Evolutionary conservation across 2,329 filamentous ascomycete genomes (phyloP).

Genomic region (Didymellaceae sp.): DNA sequence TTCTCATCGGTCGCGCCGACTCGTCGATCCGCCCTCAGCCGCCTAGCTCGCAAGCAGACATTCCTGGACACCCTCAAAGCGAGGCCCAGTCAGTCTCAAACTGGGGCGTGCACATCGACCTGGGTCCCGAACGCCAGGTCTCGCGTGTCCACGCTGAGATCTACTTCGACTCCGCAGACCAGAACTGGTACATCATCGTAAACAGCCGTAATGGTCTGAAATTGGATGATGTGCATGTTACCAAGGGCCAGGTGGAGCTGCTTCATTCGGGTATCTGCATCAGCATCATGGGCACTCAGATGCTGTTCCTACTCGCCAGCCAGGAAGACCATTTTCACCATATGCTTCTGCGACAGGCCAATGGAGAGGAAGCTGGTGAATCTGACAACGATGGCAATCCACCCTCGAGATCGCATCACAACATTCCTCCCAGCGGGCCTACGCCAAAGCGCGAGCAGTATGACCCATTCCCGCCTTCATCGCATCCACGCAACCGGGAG

Average conservation of each 20-base stretch:
- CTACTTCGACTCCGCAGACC: slow-evolving; percentile 52
- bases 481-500: slow-evolving; percentile 35
- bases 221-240: slow-evolving; percentile 75
- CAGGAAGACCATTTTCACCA: slow-evolving; percentile 73
- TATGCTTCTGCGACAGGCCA: slow-evolving; percentile 69
- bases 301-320: slow-evolving; percentile 96
- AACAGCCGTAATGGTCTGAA: slow-evolving; percentile 92
- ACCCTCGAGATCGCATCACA: slow-evolving; percentile 40
- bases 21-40: slow-evolving; percentile 38
- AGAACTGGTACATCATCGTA: slow-evolving; percentile 81
- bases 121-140: slow-evolving; percentile 63
- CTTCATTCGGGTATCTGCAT: slow-evolving; percentile 89
- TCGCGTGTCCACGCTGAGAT: slow-evolving; percentile 59
- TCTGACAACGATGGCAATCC: slow-evolving; percentile 49
- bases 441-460: slow-evolving; percentile 48
- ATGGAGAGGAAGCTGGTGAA: slow-evolving; percentile 44
- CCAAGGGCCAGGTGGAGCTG: slow-evolving; percentile 68
- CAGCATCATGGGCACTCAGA: slow-evolving; percentile 90
- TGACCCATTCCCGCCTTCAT: slow-evolving; percentile 47
- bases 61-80: slow-evolving; percentile 31
- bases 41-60: slow-evolving; percentile 36
- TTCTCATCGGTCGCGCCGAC: slow-evolving; percentile 73
- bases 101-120: slow-evolving; percentile 78
- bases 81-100: slow-evolving; percentile 34
- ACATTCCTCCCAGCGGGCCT: slow-evolving; percentile 42